A percentile compares a stretch with the other conserved stretches of the same genome.
Conservation (phyloP, 768 basidiomycete species). For the Mycena latifolia region DNA sequence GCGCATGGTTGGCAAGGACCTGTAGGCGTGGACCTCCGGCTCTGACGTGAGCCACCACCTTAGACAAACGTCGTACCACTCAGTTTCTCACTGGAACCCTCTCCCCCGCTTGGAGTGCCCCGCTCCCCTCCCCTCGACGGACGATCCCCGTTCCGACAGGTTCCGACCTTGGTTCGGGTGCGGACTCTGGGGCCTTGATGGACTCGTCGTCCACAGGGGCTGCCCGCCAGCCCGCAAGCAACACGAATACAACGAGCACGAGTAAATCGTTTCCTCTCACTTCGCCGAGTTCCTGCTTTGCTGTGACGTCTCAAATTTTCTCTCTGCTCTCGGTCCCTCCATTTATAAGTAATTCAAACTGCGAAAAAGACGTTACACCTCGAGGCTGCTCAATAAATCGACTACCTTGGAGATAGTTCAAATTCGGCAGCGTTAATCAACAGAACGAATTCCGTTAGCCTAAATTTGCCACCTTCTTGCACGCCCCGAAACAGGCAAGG, state of each 20-base stretch:
- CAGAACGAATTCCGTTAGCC: slow-evolving; percentile 15
- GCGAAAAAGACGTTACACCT: too few species aligned
- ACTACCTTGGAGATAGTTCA: slow-evolving; percentile 24
- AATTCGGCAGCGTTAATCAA: slow-evolving; percentile 17
- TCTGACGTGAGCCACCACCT: too few species aligned
- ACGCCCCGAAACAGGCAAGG: slow-evolving; percentile 22
- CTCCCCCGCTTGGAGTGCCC: too few species aligned
- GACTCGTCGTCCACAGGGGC: too few species aligned
- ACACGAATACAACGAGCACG: slow-evolving; percentile 10
- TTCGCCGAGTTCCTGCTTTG: background rate
- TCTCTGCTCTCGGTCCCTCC: background rate
- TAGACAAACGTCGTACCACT: too few species aligned
- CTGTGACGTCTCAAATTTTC: slow-evolving; percentile 20
- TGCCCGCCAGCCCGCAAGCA: too few species aligned
- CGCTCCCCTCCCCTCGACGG: too few species aligned
- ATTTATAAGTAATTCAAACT: background rate
- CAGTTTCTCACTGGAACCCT: too few species aligned
- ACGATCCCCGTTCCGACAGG: too few species aligned
- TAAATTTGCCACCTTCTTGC: slow-evolving; percentile 17
- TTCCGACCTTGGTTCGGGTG: too few species aligned
- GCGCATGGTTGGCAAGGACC: background rate
- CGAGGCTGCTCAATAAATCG: background rate
- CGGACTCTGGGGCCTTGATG: too few species aligned
- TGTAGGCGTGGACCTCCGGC: too few species aligned
- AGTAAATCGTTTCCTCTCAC: slow-evolving; percentile 1